Evolutionary conservation across 2,329 filamentous ascomycete species (phyloP).

Genomic region (Epichloe gansuensis): DNA sequence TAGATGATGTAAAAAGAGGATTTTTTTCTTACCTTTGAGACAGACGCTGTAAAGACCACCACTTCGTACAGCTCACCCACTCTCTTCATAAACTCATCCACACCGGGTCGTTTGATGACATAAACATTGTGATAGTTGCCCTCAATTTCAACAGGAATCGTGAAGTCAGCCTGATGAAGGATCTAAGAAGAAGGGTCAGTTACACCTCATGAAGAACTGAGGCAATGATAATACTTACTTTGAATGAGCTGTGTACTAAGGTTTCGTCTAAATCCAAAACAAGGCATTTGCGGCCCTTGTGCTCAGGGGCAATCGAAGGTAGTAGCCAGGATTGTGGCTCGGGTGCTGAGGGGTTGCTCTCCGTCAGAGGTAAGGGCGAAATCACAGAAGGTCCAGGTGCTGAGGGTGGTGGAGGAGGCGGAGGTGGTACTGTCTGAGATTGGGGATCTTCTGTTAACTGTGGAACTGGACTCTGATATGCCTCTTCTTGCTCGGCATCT

Average conservation of each 20-base stretch:
- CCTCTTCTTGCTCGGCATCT: slow-evolving; percentile 42
- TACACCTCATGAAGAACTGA: slow-evolving; percentile 1
- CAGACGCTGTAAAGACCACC: slow-evolving; percentile 95
- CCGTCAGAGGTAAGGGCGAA: slow-evolving; percentile 25
- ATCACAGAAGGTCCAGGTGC: slow-evolving; percentile 29
- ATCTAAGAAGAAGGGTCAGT: slow-evolving; percentile 44
- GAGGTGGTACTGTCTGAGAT: slow-evolving; percentile 25
- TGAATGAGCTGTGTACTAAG: slow-evolving; percentile 96
- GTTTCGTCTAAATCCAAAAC: slow-evolving; percentile 95
- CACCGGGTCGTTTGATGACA: slow-evolving; percentile 96
- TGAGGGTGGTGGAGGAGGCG: slow-evolving; percentile 27
- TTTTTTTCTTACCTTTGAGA: slow-evolving; percentile 62
- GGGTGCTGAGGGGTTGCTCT: slow-evolving; percentile 29
- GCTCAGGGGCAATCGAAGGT: slow-evolving; percentile 66
- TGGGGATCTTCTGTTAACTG: slow-evolving; percentile 25
- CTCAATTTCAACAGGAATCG: slow-evolving; percentile 96
- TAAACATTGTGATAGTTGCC: slow-evolving; percentile 99
- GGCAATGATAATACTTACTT: slow-evolving; percentile 35
- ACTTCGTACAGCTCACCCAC: slow-evolving; percentile 97
- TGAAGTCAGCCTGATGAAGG: slow-evolving; percentile 95
- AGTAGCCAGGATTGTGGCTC: slow-evolving; percentile 54
- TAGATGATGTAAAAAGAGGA: background rate
- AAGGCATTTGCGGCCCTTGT: slow-evolving; percentile 82
- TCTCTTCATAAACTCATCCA: slow-evolving; percentile 97
- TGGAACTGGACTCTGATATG: slow-evolving; percentile 30